Evolutionary conservation across 164 flowering plant species (phyloP), one percentile per base, ranked within the genome.

Genomic region (Vitis riparia): DNA sequence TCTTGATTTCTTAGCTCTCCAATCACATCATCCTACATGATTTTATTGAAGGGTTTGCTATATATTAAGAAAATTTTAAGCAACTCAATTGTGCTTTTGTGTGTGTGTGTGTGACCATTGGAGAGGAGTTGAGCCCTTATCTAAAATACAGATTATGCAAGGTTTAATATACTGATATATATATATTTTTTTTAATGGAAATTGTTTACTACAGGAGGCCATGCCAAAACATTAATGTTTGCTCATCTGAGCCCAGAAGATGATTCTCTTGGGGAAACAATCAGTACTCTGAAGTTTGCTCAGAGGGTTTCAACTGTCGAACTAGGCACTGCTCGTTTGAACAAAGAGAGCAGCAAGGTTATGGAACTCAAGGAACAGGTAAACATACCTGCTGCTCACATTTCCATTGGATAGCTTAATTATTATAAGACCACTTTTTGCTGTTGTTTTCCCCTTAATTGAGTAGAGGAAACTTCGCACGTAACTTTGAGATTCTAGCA

Each of bases 201-300:
- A 50, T 64, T 72, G 63, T 65, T 56, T 51, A n/a, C 30, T 77
- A 51, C 65, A 94, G 97, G 97, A 63, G 97, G 95, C 48, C 87
- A 85, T 72, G 94, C 95, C 50, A 94, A 94, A 76, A 91, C 91
- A 5, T 79, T 94, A 72, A 89, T 92, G 98, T 73, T 94, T 76
- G 97, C 98, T 60, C 97, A 94, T 81, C 89, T 94, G 69, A 92
- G 90, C 63, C 97, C 97, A 27, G 97, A 94, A 77, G 88, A 67
- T 27, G 93, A 87, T 71, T 86, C 88, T 27, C 88, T 81, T 74
- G 80, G 82, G 30, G 92, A 94, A 81, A 91, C 97, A 61, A 50
- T 94, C 9, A 83, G 90, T 65, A 92, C 97, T 27, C 69, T 92
- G 77, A 91, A 87, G 79, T 94, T 91, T 72, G 97, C 97, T 55